Evolutionary conservation across 345 rosid genomes (phyloP).

Genomic region (Citrus medica): DNA sequence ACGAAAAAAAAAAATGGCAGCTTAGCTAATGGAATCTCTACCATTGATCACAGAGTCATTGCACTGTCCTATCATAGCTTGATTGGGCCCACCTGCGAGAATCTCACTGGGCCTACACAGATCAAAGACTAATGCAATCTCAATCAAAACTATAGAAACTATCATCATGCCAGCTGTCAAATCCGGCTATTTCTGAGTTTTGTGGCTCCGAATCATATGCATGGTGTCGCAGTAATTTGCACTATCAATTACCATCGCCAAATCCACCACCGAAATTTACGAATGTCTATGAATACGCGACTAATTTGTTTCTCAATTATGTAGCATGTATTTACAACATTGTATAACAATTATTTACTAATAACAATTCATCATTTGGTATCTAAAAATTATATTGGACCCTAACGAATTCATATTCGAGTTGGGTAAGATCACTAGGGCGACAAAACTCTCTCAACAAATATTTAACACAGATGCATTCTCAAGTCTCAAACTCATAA

Average conservation of each 20-base stretch:
- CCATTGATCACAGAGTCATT: not conserved
- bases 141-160: not conserved
- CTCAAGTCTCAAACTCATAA: too few species aligned
- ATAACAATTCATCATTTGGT: too few species aligned
- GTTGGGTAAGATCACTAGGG: accelerated
- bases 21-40: not conserved
- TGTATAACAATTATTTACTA: too few species aligned
- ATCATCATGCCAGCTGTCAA: conserved; percentile 1
- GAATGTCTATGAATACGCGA: too few species aligned
- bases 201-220: not conserved
- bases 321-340: too few species aligned
- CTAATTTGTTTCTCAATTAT: too few species aligned
- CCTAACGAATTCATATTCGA: accelerated
- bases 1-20: not conserved
- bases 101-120: conserved; percentile 14
- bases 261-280: too few species aligned
- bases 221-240: too few species aligned
- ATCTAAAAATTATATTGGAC: too few species aligned
- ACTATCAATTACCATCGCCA: too few species aligned
- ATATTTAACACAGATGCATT: too few species aligned
- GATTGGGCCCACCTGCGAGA: not conserved
- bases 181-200: not conserved
- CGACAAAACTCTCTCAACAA: too few species aligned
- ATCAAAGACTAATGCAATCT: conserved; percentile 19
- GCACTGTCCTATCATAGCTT: not conserved